Evolutionary conservation across 441 rosid genomes (phyloP).

Genomic region (Euphorbia celastroides): DNA sequence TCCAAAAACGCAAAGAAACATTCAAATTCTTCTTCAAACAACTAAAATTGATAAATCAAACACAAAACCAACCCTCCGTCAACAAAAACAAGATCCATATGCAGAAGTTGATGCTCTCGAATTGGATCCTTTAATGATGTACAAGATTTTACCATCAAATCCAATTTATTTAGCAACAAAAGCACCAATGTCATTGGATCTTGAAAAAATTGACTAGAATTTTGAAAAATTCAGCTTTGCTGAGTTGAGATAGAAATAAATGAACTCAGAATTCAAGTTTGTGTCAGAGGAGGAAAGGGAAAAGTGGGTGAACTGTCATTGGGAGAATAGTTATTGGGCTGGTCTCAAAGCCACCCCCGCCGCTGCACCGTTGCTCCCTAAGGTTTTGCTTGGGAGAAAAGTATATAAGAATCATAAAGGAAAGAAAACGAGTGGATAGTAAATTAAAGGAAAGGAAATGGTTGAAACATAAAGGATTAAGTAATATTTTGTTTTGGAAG

Average conservation of each 20-base stretch:
- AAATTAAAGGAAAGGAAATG: too few species aligned
- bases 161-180: neutral
- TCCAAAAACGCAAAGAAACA: neutral
- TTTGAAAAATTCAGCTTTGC: neutral
- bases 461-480: too few species aligned
- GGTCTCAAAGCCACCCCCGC: neutral
- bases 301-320: neutral
- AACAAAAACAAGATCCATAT: constrained; percentile 55
- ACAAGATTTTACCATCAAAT: constrained; percentile 5
- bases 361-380: too few species aligned
- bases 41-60: neutral
- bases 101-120: constrained; percentile 6
- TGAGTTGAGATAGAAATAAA: neutral
- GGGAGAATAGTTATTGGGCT: neutral
- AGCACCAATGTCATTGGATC: constrained; percentile 5
- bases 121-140: constrained; percentile 16
- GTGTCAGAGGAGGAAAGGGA: neutral
- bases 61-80: constrained; percentile 65
- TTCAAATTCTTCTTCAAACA: neutral
- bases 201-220: neutral
- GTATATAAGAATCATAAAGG: too few species aligned
- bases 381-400: too few species aligned
- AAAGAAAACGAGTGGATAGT: too few species aligned
- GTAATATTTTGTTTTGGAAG: too few species aligned
- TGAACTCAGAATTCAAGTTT: neutral